Base-by-base conservation (phyloP, 2,329 filamentous ascomycete genomes). In the Teratosphaeria zuluensis region DNA sequence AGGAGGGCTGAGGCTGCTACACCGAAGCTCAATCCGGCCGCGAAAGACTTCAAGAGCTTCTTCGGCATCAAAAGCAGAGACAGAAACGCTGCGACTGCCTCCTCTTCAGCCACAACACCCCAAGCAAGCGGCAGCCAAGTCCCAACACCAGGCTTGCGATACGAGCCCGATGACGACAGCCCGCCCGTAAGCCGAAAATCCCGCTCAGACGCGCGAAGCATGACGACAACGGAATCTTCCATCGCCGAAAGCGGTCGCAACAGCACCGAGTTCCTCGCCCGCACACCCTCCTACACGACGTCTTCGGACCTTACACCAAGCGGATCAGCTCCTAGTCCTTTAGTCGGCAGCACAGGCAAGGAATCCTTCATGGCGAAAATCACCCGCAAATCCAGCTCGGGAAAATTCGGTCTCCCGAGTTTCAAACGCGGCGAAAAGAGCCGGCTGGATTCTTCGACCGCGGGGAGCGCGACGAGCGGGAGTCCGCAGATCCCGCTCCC, bases 41-140 rank as follows among this genome's bases (percentile, higher is more conserved):
- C 92, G 0, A 92, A 92, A 8, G 89, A 88, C 0, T 97, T 97
- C 71, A 92, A 88, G 74, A 86, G 81, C 9, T 81, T 85, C 42
- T 83, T 94, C 59, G 63, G 63, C 1, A 75, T 66, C 72, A 77
- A 67, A 73, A 73, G 65, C 59, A 73, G 73, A 61, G 72, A 70
- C 56, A 61, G 73, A 58, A 46, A 56, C 55, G 60, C 52, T 57
- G 56, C 64, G 55, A 56, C 63, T 38, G 58, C 61, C 55, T 61
- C 64, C 55, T 61, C 64, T 21, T 62, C 60, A 4, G 60, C 54
- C 38, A 60, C 57, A 35, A 61, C 62, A n/a, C 62, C 64, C 8
- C 48, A 42, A 28, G 51, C 19, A 19, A 42, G 53, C 33, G 7
- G 35, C 9, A 33, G 21, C 16, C 35, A 28, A 19, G 31, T 42